Evolutionary conservation across 129 eudicot species (phyloP), one percentile per base, ranked within the genome.

Genomic region (Flaveria linearis): DNA sequence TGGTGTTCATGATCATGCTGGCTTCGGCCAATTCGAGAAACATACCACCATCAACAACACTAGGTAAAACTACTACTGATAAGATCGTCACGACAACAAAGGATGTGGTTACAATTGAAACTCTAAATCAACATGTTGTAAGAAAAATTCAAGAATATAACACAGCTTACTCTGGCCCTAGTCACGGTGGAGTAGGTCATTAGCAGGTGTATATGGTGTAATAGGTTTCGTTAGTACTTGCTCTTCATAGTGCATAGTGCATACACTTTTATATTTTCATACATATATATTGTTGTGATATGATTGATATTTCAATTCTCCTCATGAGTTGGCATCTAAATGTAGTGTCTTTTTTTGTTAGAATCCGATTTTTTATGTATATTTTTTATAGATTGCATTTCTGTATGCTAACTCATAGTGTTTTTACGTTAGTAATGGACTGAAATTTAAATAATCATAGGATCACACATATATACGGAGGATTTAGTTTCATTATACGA

Each of bases 101-200:
- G 56, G 11, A 9, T 42, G 53, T 10, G 6, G 3, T 1, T 22
- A 18, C 67, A 18, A 43, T 13, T 7, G 11, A 42, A 26, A 17
- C 26, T 65, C 26, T 51, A 5, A 20, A 33, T 7, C 62, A 43
- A 9, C 80, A 22, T 23, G 80, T 56, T 18, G 68, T 33, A 9
- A 80, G 75, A 58, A 80, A 80, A 80, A 71, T 46, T 68, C 80
- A 74, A 74, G 33, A 15, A 7, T 80, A 80, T 70, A 26, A 55
- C 9, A 74, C 84, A 5, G 2, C 84, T 68, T 80, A 53, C 57
- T 74, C 80, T 3, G 84, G 84, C 69, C 84, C 84, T 30, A 80
- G 65, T 26, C 75, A 20, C 1, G 56, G 30, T 17, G 84, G 84
- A 16, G 23, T 20, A 4, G 84, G 84, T 4, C 84, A 80, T 80